phyloP scores from a whole-genome alignment of 345 rosid species.

The Bruguiera sexangula region DNA sequence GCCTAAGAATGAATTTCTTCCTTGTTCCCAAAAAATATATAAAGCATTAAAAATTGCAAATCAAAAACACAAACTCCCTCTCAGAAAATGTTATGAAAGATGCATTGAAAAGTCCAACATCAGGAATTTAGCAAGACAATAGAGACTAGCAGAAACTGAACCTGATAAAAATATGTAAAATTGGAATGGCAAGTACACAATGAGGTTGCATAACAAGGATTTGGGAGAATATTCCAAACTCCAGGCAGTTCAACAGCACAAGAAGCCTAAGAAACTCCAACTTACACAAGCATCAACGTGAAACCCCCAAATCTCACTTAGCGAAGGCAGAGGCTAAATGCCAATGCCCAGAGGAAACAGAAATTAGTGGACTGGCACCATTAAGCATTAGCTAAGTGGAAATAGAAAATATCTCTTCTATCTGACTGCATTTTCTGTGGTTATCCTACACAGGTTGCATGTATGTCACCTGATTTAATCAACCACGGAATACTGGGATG shows the following conservation, averaged over 20 bases:
- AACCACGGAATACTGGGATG: neutral
- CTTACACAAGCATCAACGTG: constrained; percentile 19
- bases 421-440: too few species aligned
- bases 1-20: neutral
- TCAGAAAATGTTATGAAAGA: neutral
- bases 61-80: neutral
- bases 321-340: constrained; percentile 3
- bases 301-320: constrained; percentile 5
- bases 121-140: neutral
- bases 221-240: constrained; percentile 45
- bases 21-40: neutral
- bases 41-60: neutral
- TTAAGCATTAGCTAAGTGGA: neutral
- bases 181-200: neutral
- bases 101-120: neutral
- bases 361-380: neutral
- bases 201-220: neutral
- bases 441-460: too few species aligned
- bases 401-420: neutral
- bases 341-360: constrained; percentile 1
- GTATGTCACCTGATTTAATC: neutral
- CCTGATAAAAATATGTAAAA: neutral
- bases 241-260: constrained; percentile 31
- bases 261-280: constrained; percentile 42
- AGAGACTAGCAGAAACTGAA: neutral